A percentile compares a stretch with the other conserved stretches of the same genome.
Evolutionary conservation across 1,284 basidiomycete species (phyloP).

Genomic region (Malassezia restricta): DNA sequence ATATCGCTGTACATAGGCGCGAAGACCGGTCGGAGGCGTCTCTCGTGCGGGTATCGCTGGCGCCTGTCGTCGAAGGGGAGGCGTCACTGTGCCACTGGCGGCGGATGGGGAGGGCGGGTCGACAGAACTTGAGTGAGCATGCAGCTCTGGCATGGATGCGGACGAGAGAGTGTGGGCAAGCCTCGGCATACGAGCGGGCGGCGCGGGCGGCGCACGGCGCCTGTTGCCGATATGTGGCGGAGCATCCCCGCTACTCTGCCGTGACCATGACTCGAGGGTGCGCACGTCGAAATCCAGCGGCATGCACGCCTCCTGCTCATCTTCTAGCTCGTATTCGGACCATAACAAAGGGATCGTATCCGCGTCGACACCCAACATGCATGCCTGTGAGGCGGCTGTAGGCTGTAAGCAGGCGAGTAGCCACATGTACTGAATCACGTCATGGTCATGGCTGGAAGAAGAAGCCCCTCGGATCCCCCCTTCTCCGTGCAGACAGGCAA

Average conservation of each 20-base stretch:
- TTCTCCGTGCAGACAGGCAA: slow-evolving; percentile 25
- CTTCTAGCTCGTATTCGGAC: not conserved
- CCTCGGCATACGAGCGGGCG: not conserved
- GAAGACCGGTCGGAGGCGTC: not conserved
- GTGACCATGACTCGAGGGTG: not conserved
- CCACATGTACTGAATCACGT: not conserved
- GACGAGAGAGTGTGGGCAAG: not conserved
- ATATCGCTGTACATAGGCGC: not conserved
- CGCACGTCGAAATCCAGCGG: not conserved
- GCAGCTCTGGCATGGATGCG: not conserved
- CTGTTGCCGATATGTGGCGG: not conserved
- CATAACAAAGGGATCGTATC: not conserved
- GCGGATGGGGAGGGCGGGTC: not conserved
- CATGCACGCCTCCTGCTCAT: not conserved
- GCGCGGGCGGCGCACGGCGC: not conserved
- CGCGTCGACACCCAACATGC: not conserved
- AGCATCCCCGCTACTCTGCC: not conserved
- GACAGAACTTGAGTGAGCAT: not conserved
- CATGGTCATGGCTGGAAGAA: not conserved
- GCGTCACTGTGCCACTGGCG: not conserved
- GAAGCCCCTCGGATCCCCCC: slow-evolving; percentile 9
- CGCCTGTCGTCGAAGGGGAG: not conserved
- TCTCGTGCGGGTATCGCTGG: not conserved
- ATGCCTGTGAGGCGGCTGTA: slow-evolving; percentile 1
- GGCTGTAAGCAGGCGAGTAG: slow-evolving; percentile 7